A percentile compares a stretch with the other conserved stretches of the same genome.
These are phyloP conservation scores for Cydonia oblonga DNA, from an alignment of 331 rosid species.

Conservation along the genomic window DNA sequence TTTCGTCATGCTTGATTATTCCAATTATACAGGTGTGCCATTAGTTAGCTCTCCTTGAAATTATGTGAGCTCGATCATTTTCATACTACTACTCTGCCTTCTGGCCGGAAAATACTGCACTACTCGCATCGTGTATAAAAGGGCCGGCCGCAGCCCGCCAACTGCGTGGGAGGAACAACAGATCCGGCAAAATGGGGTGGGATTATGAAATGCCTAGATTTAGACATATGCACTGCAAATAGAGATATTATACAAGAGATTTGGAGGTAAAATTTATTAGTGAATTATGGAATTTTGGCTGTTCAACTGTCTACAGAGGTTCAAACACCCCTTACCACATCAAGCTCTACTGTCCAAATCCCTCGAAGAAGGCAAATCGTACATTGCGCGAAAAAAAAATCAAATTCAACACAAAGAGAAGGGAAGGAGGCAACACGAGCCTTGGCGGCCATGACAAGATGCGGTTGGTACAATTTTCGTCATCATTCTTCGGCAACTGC, in stretches of 20 bases:
- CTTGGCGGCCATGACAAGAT: background rate
- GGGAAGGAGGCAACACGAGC: background rate
- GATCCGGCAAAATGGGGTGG: background rate
- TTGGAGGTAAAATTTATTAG: background rate
- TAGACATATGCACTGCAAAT: background rate
- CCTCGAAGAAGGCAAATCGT: background rate
- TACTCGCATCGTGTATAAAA: too few species aligned
- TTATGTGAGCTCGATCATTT: background rate
- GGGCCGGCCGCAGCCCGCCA: too few species aligned
- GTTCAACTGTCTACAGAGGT: background rate
- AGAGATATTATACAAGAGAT: fast-evolving
- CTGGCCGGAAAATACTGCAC: background rate
- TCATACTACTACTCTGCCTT: background rate
- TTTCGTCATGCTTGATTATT: background rate
- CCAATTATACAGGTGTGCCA: background rate
- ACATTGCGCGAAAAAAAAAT: too few species aligned
- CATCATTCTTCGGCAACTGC: constrained; percentile 29
- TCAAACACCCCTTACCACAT: background rate
- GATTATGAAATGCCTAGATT: background rate
- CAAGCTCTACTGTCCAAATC: background rate
- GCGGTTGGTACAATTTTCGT: constrained; percentile 5
- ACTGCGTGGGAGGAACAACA: too few species aligned
- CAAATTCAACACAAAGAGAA: background rate
- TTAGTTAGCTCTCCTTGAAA: background rate
- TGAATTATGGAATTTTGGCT: background rate